Conservation (phyloP, 169 alveolate genomes). For the Besnoitia besnoiti region DNA sequence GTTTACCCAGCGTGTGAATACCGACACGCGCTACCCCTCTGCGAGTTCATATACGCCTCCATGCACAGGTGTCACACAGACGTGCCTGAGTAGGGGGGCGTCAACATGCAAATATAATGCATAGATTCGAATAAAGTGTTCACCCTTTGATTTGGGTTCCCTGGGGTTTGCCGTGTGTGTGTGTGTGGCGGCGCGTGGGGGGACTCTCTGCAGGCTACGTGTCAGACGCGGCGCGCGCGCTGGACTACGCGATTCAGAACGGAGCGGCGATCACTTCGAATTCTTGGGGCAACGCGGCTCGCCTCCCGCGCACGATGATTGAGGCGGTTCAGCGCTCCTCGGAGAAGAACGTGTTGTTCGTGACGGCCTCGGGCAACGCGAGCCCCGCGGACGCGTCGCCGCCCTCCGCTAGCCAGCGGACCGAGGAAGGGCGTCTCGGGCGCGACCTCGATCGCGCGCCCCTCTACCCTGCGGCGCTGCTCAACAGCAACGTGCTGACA, state of each 20-base stretch:
- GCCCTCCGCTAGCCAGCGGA: not conserved
- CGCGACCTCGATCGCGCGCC: constrained; percentile 74
- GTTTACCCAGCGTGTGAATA: too few relatives aligned
- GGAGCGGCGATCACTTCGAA: constrained; percentile 75
- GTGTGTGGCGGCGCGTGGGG: too few relatives aligned
- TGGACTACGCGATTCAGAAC: constrained; percentile 74
- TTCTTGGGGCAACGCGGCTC: constrained; percentile 79
- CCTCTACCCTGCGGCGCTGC: constrained; percentile 70
- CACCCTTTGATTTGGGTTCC: too few relatives aligned
- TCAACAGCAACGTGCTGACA: constrained; percentile 61
- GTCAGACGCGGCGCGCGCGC: constrained; percentile 68
- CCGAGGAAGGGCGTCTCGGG: constrained; percentile 1
- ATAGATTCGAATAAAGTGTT: too few relatives aligned
- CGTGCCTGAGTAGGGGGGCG: too few relatives aligned
- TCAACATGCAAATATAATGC: too few relatives aligned
- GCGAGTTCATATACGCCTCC: too few relatives aligned
- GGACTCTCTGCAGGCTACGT: constrained; percentile 67
- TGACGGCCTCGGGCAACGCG: constrained; percentile 80
- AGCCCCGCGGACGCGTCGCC: not conserved
- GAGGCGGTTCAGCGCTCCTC: constrained; percentile 76
- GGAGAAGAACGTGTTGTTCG: constrained; percentile 72
- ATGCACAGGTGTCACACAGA: too few relatives aligned
- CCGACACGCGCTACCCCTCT: too few relatives aligned
- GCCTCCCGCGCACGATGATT: constrained; percentile 56
- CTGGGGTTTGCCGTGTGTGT: too few relatives aligned